A percentile compares a stretch with the other conserved stretches of the same genome.
Conservation (phyloP, 75 land plant genomes). For the Pinus albicaulis region DNA sequence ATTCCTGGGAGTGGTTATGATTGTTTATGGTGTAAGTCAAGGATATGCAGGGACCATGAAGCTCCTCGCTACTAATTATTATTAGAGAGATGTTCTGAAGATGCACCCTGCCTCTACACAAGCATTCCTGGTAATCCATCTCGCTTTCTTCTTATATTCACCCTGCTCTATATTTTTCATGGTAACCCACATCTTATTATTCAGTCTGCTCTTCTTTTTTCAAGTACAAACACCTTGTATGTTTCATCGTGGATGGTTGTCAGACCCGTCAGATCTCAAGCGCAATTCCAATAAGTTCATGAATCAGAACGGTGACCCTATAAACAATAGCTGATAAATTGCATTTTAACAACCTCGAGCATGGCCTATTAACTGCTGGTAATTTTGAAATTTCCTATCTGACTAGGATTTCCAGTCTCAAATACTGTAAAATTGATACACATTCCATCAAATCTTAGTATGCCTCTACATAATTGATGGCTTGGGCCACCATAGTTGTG, state of each 20-base stretch:
- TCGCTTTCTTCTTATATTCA: not conserved
- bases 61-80: slow-evolving; percentile 21
- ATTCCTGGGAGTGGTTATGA: slow-evolving; percentile 20
- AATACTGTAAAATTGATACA: too few species aligned
- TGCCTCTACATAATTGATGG: too few species aligned
- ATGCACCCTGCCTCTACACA: slow-evolving; percentile 27
- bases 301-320: not conserved
- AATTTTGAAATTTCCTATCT: too few species aligned
- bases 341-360: not conserved
- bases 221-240: not conserved
- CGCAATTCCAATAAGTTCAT: not conserved
- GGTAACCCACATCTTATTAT: not conserved
- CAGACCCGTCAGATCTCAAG: not conserved
- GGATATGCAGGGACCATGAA: slow-evolving; percentile 28
- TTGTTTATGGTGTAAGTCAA: slow-evolving; percentile 31
- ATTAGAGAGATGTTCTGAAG: slow-evolving; percentile 34
- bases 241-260: not conserved
- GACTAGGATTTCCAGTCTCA: too few species aligned
- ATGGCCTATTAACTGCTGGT: not conserved
- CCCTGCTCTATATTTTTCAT: not conserved
- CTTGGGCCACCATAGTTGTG: too few species aligned
- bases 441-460: too few species aligned
- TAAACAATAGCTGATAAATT: not conserved
- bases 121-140: slow-evolving; percentile 10
- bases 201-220: too few species aligned